Conservation (phyloP, 2,329 filamentous ascomycete genomes). For the Fusarium pilosicola region DNA sequence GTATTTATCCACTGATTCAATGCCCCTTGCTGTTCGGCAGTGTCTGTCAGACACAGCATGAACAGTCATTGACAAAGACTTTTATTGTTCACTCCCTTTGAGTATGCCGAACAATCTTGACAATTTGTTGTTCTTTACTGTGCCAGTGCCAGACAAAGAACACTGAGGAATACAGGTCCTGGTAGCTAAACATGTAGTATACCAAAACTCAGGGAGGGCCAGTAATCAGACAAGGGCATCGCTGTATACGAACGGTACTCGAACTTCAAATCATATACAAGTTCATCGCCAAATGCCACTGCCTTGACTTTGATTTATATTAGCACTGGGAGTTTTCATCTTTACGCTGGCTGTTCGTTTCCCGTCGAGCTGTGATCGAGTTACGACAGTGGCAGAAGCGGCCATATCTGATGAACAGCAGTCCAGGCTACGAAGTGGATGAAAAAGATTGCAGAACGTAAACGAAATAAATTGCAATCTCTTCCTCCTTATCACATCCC, state of each 20-base stretch:
- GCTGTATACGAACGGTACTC: not conserved
- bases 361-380: not conserved
- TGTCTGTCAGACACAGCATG: not conserved
- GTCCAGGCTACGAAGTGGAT: not conserved
- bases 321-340: not conserved
- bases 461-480: rapidly evolving
- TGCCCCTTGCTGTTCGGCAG: not conserved
- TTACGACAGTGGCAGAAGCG: not conserved
- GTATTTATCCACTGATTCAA: not conserved
- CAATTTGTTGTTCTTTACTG: not conserved
- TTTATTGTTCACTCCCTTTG: not conserved
- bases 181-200: too few species aligned
- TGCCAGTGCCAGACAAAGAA: not conserved
- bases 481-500: too few species aligned
- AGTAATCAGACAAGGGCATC: not conserved
- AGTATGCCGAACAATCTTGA: not conserved
- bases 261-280: not conserved
- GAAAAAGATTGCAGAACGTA: not conserved
- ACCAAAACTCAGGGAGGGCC: rapidly evolving
- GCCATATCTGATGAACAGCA: not conserved
- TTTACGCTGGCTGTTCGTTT: too few species aligned
- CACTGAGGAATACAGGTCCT: not conserved
- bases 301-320: rapidly evolving
- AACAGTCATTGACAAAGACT: not conserved
- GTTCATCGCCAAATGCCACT: not conserved